Percentiles rank a stretch among this genome's conserved stretches.
Conservation (phyloP, 2,329 filamentous ascomycete species). For the Coleophoma cylindrospora region DNA sequence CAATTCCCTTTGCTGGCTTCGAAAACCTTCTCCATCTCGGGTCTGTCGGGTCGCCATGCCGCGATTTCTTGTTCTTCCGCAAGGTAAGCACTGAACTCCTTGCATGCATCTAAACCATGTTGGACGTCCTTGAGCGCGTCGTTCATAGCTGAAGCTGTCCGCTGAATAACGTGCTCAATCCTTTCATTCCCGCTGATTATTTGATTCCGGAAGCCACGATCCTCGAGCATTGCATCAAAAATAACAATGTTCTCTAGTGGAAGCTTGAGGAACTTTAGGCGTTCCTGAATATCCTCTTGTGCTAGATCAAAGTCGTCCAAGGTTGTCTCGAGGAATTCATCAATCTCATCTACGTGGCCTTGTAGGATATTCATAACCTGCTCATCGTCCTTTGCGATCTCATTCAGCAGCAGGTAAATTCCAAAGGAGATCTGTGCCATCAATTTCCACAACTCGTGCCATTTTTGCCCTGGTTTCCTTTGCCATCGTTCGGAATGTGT, state of each 20-base stretch:
- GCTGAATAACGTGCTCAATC: constrained; percentile 83
- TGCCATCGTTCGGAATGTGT: constrained; percentile 74
- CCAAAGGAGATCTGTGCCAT: constrained; percentile 92
- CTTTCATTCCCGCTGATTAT: constrained; percentile 85
- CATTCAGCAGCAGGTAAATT: constrained; percentile 79
- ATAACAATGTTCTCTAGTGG: constrained; percentile 77
- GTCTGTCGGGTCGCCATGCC: constrained; percentile 55
- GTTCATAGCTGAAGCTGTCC: constrained; percentile 70
- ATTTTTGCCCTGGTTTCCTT: constrained; percentile 67
- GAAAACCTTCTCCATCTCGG: constrained; percentile 66
- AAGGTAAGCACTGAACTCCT: constrained; percentile 74
- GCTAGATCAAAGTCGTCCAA: constrained; percentile 81
- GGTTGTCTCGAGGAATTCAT: constrained; percentile 81
- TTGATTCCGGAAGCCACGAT: constrained; percentile 74
- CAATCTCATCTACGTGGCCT: constrained; percentile 88
- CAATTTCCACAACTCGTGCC: constrained; percentile 86
- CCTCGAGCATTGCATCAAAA: constrained; percentile 84
- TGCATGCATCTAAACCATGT: constrained; percentile 71
- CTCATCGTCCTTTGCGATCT: constrained; percentile 80
- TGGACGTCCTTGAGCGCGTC: constrained; percentile 75
- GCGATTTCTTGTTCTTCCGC: constrained; percentile 56
- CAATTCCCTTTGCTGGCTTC: constrained; percentile 90
- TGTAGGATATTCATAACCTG: constrained; percentile 89
- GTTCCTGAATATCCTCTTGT: constrained; percentile 70
- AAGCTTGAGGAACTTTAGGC: constrained; percentile 74